A percentile compares a stretch with the other conserved stretches of the same genome.
Conservation (phyloP, 2,329 filamentous ascomycete genomes). For the Alternaria hordeiaustralica region DNA sequence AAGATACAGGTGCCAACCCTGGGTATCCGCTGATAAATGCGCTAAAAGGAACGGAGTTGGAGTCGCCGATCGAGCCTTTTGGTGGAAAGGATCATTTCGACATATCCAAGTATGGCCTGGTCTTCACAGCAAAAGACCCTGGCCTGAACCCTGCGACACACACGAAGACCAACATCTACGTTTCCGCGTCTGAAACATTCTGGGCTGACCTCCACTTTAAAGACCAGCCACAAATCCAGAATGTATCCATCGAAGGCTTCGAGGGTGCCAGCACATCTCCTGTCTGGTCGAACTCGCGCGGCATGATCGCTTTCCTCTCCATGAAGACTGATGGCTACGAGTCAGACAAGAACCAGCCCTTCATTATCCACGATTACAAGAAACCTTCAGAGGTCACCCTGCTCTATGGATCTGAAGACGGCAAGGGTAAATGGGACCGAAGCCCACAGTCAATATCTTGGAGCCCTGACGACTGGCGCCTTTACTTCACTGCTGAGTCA, state of each 20-base stretch:
- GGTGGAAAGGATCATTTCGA: slow-evolving; percentile 84
- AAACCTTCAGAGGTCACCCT: slow-evolving; percentile 63
- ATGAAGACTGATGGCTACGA: slow-evolving; percentile 83
- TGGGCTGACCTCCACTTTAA: slow-evolving; percentile 29
- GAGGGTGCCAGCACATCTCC: slow-evolving; percentile 71
- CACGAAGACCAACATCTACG: slow-evolving; percentile 84
- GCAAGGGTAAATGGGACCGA: slow-evolving; percentile 65
- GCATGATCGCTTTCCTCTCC: slow-evolving; percentile 74
- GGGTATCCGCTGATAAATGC: slow-evolving; percentile 64
- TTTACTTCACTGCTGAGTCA: slow-evolving; percentile 79
- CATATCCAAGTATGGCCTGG: slow-evolving; percentile 68
- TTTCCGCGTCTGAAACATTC: slow-evolving; percentile 66
- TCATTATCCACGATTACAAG: slow-evolving; percentile 68
- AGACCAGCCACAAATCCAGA: slow-evolving; percentile 50
- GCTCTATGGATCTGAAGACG: slow-evolving; percentile 67
- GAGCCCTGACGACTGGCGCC: slow-evolving; percentile 59
- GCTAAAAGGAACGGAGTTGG: slow-evolving; percentile 64
- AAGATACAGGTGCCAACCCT: background rate
- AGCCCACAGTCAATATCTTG: slow-evolving; percentile 60
- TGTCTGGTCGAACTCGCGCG: slow-evolving; percentile 76
- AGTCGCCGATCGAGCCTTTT: slow-evolving; percentile 76
- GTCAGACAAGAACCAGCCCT: slow-evolving; percentile 74
- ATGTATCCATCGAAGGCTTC: slow-evolving; percentile 64
- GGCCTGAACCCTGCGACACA: slow-evolving; percentile 72
- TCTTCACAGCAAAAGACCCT: slow-evolving; percentile 79